These are phyloP conservation scores for Isabelozyma rhagii DNA, from an alignment of 805 yeast species.

Conservation along the genomic window DNA sequence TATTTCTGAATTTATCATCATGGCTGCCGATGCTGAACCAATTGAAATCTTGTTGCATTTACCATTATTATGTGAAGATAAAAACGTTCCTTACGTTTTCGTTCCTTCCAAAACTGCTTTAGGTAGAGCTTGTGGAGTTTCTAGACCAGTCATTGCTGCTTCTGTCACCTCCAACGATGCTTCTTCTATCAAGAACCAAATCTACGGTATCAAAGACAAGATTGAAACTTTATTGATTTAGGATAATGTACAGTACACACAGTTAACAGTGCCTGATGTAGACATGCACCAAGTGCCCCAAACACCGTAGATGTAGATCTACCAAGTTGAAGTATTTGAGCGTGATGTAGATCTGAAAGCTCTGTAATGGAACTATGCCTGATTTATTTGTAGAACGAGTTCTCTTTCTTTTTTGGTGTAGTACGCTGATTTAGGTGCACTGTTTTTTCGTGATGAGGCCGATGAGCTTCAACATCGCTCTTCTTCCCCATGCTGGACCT, in stretches of 20 bases:
- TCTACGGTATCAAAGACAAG: constrained; percentile 97
- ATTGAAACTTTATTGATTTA: constrained; percentile 95
- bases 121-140: constrained; percentile 99
- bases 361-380: background rate
- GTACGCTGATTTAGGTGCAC: background rate
- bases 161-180: constrained; percentile 98
- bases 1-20: constrained; percentile 96
- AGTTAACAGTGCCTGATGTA: background rate
- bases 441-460: background rate
- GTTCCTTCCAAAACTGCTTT: constrained; percentile 98
- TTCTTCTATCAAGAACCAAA: constrained; percentile 94
- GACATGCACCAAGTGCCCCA: background rate
- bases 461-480: background rate
- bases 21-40: constrained; percentile 99
- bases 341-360: no score
- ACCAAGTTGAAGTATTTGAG: background rate
- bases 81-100: constrained; percentile 98
- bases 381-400: background rate
- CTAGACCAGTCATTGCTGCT: constrained; percentile 99
- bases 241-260: constrained; percentile 2
- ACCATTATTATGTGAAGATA: constrained; percentile 97
- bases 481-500: background rate
- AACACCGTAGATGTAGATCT: background rate
- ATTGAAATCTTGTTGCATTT: constrained; percentile 96
- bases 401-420: background rate